Conservation (phyloP, 2,329 filamentous ascomycete genomes). For the Penicillium sumatraense region DNA sequence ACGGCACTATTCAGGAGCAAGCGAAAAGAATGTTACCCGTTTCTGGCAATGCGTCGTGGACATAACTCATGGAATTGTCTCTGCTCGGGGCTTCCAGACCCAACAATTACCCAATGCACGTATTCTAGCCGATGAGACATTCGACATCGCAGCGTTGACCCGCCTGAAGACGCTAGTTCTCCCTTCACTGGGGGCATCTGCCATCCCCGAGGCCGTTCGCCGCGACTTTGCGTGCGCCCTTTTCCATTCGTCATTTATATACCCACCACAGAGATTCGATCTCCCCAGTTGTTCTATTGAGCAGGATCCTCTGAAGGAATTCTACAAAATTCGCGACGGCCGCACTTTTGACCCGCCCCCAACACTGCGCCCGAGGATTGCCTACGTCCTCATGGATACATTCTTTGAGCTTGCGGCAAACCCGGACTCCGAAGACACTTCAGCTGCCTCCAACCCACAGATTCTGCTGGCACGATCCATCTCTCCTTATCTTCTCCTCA, state of each 20-base stretch:
- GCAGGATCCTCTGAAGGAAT: constrained; percentile 60
- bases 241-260: constrained; percentile 81
- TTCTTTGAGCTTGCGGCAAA: constrained; percentile 70
- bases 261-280: constrained; percentile 68
- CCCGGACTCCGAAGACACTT: constrained; percentile 46
- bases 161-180: constrained; percentile 71
- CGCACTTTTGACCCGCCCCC: constrained; percentile 71
- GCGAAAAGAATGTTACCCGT: constrained; percentile 50
- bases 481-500: constrained; percentile 80
- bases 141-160: constrained; percentile 77
- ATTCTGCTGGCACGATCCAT: constrained; percentile 73
- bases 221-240: constrained; percentile 74
- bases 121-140: constrained; percentile 72
- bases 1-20: constrained; percentile 39
- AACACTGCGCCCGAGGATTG: constrained; percentile 70
- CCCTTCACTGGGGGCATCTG: constrained; percentile 68
- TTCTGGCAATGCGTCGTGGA: constrained; percentile 74
- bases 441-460: constrained; percentile 43
- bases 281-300: constrained; percentile 51
- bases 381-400: constrained; percentile 79
- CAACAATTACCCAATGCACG: constrained; percentile 43
- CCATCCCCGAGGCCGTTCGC: constrained; percentile 69
- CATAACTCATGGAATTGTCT: constrained; percentile 71
- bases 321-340: constrained; percentile 71
- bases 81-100: constrained; percentile 62